A percentile compares a stretch with the other conserved stretches of the same genome.
phyloP scores from a whole-genome alignment of 1,284 basidiomycete species.

The Microbotryomycetes sp. region DNA sequence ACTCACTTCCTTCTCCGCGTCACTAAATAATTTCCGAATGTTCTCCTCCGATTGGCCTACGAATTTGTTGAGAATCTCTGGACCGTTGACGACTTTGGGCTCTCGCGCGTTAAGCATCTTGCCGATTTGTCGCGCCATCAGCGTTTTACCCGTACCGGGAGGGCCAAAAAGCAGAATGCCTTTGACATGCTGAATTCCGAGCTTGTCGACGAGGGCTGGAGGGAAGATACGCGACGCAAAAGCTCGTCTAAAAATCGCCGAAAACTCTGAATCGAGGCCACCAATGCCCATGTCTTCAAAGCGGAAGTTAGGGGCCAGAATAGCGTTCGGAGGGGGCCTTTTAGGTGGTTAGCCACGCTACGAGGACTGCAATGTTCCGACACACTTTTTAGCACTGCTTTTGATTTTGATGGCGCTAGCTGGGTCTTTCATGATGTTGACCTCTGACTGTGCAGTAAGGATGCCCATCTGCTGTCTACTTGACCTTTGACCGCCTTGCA shows the following conservation, averaged over 20 bases:
- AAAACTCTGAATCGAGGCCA: slow-evolving; percentile 91
- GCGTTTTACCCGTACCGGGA: slow-evolving; percentile 96
- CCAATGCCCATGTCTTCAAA: slow-evolving; percentile 99
- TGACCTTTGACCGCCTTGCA: slow-evolving; percentile 52
- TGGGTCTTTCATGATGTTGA: slow-evolving; percentile 79
- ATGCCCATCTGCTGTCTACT: slow-evolving; percentile 57
- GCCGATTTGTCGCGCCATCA: slow-evolving; percentile 97
- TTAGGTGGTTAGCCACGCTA: neutral
- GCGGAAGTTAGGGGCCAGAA: slow-evolving; percentile 97
- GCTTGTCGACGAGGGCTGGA: slow-evolving; percentile 89
- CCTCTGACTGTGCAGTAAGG: slow-evolving; percentile 80
- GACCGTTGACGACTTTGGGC: slow-evolving; percentile 98
- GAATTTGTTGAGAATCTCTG: slow-evolving; percentile 95
- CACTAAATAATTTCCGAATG: slow-evolving; percentile 91
- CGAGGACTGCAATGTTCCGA: neutral
- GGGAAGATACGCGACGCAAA: slow-evolving; percentile 98
- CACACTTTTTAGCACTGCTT: slow-evolving; percentile 69
- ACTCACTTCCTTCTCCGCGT: slow-evolving; percentile 89
- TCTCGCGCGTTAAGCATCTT: slow-evolving; percentile 98
- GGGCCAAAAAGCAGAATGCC: slow-evolving; percentile 94
- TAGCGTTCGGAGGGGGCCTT: slow-evolving; percentile 85
- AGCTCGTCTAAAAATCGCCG: slow-evolving; percentile 94
- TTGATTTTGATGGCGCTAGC: slow-evolving; percentile 81
- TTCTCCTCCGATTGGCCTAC: slow-evolving; percentile 99
- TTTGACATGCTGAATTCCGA: slow-evolving; percentile 98